Conservation (phyloP, 805 yeast genomes). For the Alloascoidea hylecoeti region DNA sequence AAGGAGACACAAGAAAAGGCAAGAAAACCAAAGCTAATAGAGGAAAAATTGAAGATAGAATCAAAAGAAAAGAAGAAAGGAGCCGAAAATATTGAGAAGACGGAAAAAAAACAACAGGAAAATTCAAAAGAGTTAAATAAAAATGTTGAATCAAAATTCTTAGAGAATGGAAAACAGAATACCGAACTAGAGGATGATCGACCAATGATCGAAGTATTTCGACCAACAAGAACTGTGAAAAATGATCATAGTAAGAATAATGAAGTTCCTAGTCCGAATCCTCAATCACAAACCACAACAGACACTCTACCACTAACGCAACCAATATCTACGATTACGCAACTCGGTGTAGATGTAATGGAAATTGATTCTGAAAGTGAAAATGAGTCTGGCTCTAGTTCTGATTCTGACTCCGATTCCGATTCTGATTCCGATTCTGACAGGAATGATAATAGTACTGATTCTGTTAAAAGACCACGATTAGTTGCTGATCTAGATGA, state of each 20-base stretch:
- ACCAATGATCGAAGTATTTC: too few species aligned
- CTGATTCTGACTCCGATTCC: too few species aligned
- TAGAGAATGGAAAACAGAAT: neutral
- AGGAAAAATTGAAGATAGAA: slow-evolving; percentile 1
- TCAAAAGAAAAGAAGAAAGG: neutral
- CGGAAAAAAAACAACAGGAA: neutral
- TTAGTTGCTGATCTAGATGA: neutral
- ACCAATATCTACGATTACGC: neutral
- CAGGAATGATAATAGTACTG: neutral
- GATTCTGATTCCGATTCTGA: neutral
- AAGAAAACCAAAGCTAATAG: neutral
- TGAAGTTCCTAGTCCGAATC: neutral
- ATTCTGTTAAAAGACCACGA: neutral
- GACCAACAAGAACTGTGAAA: neutral
- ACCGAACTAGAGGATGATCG: too few species aligned
- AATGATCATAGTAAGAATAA: neutral
- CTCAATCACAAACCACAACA: too few species aligned
- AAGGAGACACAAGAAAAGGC: neutral
- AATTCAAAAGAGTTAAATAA: neutral
- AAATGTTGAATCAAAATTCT: neutral
- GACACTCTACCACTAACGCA: too few species aligned
- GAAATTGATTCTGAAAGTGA: neutral
- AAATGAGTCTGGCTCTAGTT: too few species aligned
- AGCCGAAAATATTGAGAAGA: neutral
- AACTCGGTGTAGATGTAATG: neutral